Evolutionary conservation across 2,329 filamentous ascomycete genomes (phyloP).

Genomic region (Byssothecium circinans): DNA sequence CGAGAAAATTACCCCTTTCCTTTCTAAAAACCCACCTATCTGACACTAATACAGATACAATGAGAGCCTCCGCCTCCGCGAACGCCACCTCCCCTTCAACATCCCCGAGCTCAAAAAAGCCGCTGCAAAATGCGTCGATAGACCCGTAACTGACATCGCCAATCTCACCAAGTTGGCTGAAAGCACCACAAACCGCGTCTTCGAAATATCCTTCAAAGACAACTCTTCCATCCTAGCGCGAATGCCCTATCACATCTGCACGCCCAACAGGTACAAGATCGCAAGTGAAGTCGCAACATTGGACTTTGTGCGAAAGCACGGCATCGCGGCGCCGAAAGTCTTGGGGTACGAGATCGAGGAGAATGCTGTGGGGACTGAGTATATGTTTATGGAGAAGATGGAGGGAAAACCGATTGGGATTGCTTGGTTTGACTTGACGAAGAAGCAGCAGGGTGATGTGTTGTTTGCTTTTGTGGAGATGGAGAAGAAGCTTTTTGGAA

Average conservation of each 20-base stretch:
- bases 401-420: conserved; percentile 21
- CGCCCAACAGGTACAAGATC: conserved; percentile 28
- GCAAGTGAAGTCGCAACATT: conserved; percentile 46
- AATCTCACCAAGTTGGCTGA: conserved; percentile 40
- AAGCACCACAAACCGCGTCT: conserved; percentile 42
- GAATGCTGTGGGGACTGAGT: conserved; percentile 31
- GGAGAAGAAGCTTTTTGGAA: conserved; percentile 22
- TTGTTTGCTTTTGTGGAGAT: conserved; percentile 20
- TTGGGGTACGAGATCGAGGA: conserved; percentile 21
- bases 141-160: conserved; percentile 15
- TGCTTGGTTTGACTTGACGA: conserved; percentile 23
- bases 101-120: conserved; percentile 23
- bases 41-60: conserved; percentile 20
- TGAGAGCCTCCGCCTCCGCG: conserved; percentile 20
- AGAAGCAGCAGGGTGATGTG: conserved; percentile 21
- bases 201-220: conserved; percentile 33
- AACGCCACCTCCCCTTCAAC: conserved; percentile 22
- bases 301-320: conserved; percentile 31
- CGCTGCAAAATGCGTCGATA: conserved; percentile 20
- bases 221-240: conserved; percentile 31
- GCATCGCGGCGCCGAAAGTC: conserved; percentile 28
- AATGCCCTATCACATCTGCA: conserved; percentile 39
- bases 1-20: conserved; percentile 1
- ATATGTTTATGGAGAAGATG: conserved; percentile 38
- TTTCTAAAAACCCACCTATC: background rate